Base-by-base conservation (phyloP, 176 grass and related monocot species). In the Musa beccarii region DNA sequence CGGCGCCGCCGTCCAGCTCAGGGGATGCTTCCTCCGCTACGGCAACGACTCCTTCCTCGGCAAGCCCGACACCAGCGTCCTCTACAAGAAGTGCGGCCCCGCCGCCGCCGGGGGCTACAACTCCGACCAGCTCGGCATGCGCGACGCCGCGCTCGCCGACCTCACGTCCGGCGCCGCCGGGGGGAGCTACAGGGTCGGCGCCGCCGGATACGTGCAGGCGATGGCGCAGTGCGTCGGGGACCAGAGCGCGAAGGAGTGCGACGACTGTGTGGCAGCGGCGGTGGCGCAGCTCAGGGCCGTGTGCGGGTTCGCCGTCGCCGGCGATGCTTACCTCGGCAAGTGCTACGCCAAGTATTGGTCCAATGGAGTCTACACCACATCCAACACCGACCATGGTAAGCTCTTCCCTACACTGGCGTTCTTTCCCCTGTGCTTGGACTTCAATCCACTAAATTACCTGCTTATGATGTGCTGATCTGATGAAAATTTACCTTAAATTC, bases 181-280 rank as follows among this genome's bases (percentile, higher is more conserved):
- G 1, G 89, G 83, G 10, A 81, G 83, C 3, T 96, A 80, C 81
- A 85, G 93, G 8, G 81, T 91, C 2, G 93, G 89, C 0, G 87
- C 85, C 0, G 85, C 87, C 0, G 90, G 93, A 1, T 76, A 71
- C 56, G 90, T 92, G 62, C 89, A 89, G 90, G 93, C 93, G 51
- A 85, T 97, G 81, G 92, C 87, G 15, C 93, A 97, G 87, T 97
- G 93, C 80, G 93, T 90, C 0, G 93, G 90, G 2, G 93, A 97
- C 77, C 90, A 92, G 20, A 77, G 16, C 49, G 83, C 79, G 51
- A 87, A 83, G 83, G 66, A 71, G 12, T 97, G 93, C 84, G 79
- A 86, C n/a, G 83, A 90, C 52, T 97, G 93, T 74, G 90, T 92
- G 22, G 71, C 66, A 7, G 87, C 88, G 9, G 89, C 93, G 0